These are phyloP conservation scores for Hemisphaericaspora xylofermentans DNA, from an alignment of 1,139 yeast genomes.

Conservation along the genomic window DNA sequence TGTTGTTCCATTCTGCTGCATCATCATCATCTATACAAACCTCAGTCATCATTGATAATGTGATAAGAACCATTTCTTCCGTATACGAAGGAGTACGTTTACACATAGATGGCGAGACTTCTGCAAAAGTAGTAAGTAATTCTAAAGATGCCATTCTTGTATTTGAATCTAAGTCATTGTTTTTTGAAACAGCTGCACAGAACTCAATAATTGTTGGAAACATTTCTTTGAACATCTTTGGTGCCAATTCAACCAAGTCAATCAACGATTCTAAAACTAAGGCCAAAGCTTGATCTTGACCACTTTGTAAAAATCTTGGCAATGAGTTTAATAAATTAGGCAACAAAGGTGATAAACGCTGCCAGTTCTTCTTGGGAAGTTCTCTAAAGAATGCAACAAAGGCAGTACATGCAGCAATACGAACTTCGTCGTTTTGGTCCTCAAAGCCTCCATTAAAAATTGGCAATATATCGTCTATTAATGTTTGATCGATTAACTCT, in stretches of 20 bases:
- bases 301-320: slow-evolving; percentile 77
- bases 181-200: slow-evolving; percentile 76
- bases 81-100: slow-evolving; percentile 74
- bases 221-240: slow-evolving; percentile 89
- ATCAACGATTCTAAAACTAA: slow-evolving; percentile 86
- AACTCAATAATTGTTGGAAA: slow-evolving; percentile 84
- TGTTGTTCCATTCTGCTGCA: slow-evolving; percentile 83
- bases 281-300: slow-evolving; percentile 79
- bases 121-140: slow-evolving; percentile 84
- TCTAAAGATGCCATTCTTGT: slow-evolving; percentile 89
- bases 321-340: slow-evolving; percentile 84
- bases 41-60: slow-evolving; percentile 87
- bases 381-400: slow-evolving; percentile 87
- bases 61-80: slow-evolving; percentile 66
- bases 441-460: slow-evolving; percentile 78
- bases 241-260: slow-evolving; percentile 90
- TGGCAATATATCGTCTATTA: slow-evolving; percentile 59
- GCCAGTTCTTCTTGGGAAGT: slow-evolving; percentile 78
- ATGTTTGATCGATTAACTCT: slow-evolving; percentile 61
- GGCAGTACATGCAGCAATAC: slow-evolving; percentile 90
- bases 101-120: slow-evolving; percentile 95
- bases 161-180: slow-evolving; percentile 72
- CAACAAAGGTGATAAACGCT: slow-evolving; percentile 67
- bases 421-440: slow-evolving; percentile 76
- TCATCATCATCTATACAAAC: slow-evolving; percentile 88